A percentile compares a stretch with the other conserved stretches of the same genome.
phyloP scores from a whole-genome alignment of 139 green algal species.

The Pedinophyceae sp. region DNA sequence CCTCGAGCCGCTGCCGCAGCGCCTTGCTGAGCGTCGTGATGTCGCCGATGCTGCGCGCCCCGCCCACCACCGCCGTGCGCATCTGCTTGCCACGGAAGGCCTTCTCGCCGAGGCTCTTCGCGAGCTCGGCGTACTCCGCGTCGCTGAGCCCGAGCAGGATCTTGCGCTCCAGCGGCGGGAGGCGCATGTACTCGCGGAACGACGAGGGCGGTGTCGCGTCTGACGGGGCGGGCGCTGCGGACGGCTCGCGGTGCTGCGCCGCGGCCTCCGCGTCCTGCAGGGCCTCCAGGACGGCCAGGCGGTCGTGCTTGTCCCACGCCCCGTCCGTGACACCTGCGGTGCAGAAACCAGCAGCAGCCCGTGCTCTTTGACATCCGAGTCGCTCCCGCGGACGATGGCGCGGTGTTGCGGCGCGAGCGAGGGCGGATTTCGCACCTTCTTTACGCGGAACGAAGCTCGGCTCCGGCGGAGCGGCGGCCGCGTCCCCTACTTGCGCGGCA shows the following conservation, averaged over 20 bases:
- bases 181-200: not conserved
- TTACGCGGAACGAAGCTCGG: too few species aligned
- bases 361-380: too few species aligned
- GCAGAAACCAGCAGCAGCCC: too few species aligned
- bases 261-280: constrained; percentile 18
- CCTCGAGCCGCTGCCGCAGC: constrained; percentile 28
- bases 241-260: constrained; percentile 7
- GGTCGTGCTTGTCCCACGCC: constrained; percentile 19
- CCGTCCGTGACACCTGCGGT: constrained; percentile 28
- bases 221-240: constrained; percentile 4
- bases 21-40: constrained; percentile 33
- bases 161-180: not conserved
- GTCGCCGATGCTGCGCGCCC: not conserved
- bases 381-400: too few species aligned
- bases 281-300: constrained; percentile 16
- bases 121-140: constrained; percentile 34
- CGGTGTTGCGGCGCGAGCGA: too few species aligned
- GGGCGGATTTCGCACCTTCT: too few species aligned
- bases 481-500: too few species aligned
- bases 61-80: not conserved
- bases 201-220: not conserved
- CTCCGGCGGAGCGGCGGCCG: too few species aligned
- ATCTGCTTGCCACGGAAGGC: constrained; percentile 4
- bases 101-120: constrained; percentile 22
- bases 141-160: constrained; percentile 33